phyloP scores from a whole-genome alignment of 495 filamentous ascomycete genomes.

The Penicillium taxi region DNA sequence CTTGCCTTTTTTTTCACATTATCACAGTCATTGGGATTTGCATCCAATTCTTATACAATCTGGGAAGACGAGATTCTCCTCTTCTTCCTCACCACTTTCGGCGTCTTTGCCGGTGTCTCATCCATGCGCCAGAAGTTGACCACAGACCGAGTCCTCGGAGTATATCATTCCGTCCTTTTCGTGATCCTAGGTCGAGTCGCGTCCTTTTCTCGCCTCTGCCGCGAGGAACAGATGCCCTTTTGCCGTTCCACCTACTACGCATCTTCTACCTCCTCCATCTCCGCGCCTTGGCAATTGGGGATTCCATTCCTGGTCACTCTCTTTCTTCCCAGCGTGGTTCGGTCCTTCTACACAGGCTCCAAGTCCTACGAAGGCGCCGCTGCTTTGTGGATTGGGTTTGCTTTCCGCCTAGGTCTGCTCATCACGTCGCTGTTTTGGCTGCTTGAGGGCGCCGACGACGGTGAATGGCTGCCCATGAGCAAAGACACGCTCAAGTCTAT shows the following conservation, averaged over 20 bases:
- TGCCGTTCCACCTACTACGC: slow-evolving; percentile 95
- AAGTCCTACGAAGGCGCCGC: slow-evolving; percentile 81
- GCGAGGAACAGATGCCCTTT: slow-evolving; percentile 97
- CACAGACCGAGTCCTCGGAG: slow-evolving; percentile 60
- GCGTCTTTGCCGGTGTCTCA: slow-evolving; percentile 58
- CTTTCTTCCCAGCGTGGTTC: slow-evolving; percentile 68
- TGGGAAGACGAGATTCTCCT: slow-evolving; percentile 97
- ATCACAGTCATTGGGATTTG: slow-evolving; percentile 80
- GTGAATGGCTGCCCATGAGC: slow-evolving; percentile 63
- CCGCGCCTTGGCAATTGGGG: slow-evolving; percentile 78
- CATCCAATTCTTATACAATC: slow-evolving; percentile 95
- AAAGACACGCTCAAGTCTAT: slow-evolving; percentile 60
- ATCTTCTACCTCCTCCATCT: slow-evolving; percentile 83
- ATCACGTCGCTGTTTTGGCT: slow-evolving; percentile 78
- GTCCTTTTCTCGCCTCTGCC: slow-evolving; percentile 85
- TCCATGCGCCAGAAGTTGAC: slow-evolving; percentile 60
- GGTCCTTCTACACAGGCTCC: slow-evolving; percentile 65
- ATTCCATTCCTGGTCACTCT: slow-evolving; percentile 71
- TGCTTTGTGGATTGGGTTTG: slow-evolving; percentile 71
- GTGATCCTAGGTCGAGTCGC: slow-evolving; percentile 71
- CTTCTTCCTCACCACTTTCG: slow-evolving; percentile 87
- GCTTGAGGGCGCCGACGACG: slow-evolving; percentile 85
- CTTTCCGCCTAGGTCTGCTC: slow-evolving; percentile 67
- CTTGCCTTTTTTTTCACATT: slow-evolving; percentile 72
- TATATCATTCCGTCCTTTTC: slow-evolving; percentile 80